Evolutionary conservation across 1,284 basidiomycete species (phyloP), one percentile per base, ranked within the genome.

Genomic region (Trametes hirsuta): DNA sequence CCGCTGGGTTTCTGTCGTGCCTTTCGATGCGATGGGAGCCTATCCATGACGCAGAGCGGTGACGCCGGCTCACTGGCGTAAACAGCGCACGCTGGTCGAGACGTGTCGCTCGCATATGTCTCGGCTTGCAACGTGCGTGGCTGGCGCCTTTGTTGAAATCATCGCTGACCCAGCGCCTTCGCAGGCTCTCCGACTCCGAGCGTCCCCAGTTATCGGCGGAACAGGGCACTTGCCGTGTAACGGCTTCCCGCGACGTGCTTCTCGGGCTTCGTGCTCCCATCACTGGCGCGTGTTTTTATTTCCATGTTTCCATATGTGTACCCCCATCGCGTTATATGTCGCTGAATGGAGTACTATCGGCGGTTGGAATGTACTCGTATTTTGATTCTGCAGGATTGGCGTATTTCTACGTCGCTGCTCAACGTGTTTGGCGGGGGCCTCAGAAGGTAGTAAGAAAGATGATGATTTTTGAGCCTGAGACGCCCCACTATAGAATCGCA

Each of bases 261-360:
- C 56, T 58, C 56, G 56, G 56, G 45, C 56, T 58, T 58, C 42
- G 36, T 22, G 44, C 44, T 51, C 48, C 36, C 55, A 57, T 48
- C 42, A 49, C 37, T n/a, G 8, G 30, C 55, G 24, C 49, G 42
- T 46, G 49, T 53, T 34, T 49, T 57, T 52, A 52, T 58, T 50
- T 47, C 9, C 15, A 22, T 52, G 45, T 30, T 30, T 30, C 30
- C 30, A 30, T 30, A 2, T 30, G 30, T 30, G 30, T 30, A 30
- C 30, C 30, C 8, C 30, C 30, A 30, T 4, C 30, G 30, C 8
- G 30, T 30, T 30, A 8, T 30, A 30, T 30, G 30, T 30, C 0
- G 30, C 8, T 30, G 30, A 30, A 8, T 1, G 5, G 8, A 30
- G 5, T 30, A 30, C 30, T 30, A 30, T 30, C 8, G 4, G 30